A percentile compares a stretch with the other conserved stretches of the same genome.
Conservation (phyloP, 2,329 filamentous ascomycete genomes). For the Scytalidium sp. region DNA sequence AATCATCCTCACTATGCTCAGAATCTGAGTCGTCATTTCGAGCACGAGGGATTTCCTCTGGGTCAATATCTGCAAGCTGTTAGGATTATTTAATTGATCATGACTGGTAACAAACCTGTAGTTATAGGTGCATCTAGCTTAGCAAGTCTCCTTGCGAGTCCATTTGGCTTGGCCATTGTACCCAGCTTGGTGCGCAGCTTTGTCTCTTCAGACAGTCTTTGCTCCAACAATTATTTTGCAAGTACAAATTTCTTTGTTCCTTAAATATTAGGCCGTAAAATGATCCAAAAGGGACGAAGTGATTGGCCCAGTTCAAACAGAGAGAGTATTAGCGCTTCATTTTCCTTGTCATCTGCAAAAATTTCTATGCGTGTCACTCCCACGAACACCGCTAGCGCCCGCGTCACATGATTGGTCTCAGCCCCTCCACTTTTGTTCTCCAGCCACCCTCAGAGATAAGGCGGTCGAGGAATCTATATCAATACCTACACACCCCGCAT, state of each 20-base stretch:
- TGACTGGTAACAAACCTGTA: slow-evolving; percentile 47
- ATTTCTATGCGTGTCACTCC: no score
- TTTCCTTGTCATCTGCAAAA: no score
- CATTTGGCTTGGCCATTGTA: slow-evolving; percentile 47
- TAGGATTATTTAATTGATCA: slow-evolving; percentile 4
- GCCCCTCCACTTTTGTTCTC: neutral
- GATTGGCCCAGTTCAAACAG: no score
- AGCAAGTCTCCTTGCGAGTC: slow-evolving; percentile 56
- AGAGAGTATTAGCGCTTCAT: no score
- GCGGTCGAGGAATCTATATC: neutral
- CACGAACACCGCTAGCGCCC: neutral
- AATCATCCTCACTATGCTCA: slow-evolving; percentile 47
- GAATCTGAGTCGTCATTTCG: slow-evolving; percentile 37
- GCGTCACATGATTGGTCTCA: neutral
- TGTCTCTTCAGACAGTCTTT: neutral
- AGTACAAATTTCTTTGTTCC: neutral
- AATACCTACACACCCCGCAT: neutral
- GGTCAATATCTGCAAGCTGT: slow-evolving; percentile 33
- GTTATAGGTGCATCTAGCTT: slow-evolving; percentile 55
- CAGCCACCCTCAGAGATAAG: neutral
- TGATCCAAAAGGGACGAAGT: no score
- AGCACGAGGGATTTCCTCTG: slow-evolving; percentile 28
- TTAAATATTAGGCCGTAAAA: no score
- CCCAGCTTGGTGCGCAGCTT: neutral
- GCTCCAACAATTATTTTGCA: neutral